Base-by-base conservation (phyloP, 116 monocot genomes). In the Thalassia testudinum region DNA sequence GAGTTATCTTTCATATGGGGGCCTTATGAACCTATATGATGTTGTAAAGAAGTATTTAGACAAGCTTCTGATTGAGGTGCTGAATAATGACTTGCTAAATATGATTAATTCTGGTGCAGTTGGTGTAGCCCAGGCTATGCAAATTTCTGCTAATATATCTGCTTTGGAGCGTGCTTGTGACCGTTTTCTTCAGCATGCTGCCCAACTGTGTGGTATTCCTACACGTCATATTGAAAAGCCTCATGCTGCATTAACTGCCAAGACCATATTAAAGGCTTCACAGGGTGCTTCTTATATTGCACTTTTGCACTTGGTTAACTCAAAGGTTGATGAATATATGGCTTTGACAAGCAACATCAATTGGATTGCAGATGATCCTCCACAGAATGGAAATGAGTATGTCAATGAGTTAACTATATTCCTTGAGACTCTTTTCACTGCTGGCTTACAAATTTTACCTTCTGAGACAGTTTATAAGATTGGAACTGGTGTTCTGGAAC, bases 281-380 rank as follows among this genome's bases (percentile, higher is more conserved):
- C 87, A 87, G 61, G 77, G 66, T 74, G 87, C 67, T 29, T 71
- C 86, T 4, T 83, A 78, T 59, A 80, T 79, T 56, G 62, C 69
- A 28, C 47, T 92, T 24, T 40, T 78, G 11, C 57, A 59, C 53
- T 38, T 64, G n/a, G n/a, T n/a, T n/a, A n/a, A n/a, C n/a, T n/a
- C n/a, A n/a, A n/a, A n/a, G n/a, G n/a, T n/a, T n/a, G n/a, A n/a
- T n/a, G n/a, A n/a, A n/a, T n/a, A n/a, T n/a, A n/a, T n/a, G n/a
- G n/a, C n/a, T n/a, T n/a, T 10, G 71, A 77, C 24, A 79, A 72
- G 57, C 53, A 72, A 62, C 52, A 52, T 88, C 20, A 79, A 83
- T 49, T 88, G 83, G 88, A 79, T 52, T 30, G 67, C 74, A 7
- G 83, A 88, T 42, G 83, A 88, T 29, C 60, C 74, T 47, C 75